Evolutionary conservation across 2,329 filamentous ascomycete species (phyloP).

Genomic region (Hymenoscyphus fructigenus): DNA sequence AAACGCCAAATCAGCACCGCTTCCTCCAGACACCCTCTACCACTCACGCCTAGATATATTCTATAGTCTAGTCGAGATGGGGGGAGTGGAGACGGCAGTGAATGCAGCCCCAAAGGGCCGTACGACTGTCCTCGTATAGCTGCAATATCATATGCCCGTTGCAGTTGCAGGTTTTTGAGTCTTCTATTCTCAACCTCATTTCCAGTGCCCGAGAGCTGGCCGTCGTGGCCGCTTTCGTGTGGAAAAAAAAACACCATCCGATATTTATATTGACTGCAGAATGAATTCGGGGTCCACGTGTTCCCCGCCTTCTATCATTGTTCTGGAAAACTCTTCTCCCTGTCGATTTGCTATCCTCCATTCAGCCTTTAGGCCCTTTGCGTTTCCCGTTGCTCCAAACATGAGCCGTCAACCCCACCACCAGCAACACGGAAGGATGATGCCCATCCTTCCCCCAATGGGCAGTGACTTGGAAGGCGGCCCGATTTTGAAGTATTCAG

Average conservation of each 20-base stretch:
- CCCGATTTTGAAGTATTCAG: conserved; percentile 10
- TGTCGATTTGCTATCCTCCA: neutral
- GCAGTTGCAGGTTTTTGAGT: neutral
- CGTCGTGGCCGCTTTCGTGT: no score
- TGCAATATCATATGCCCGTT: neutral
- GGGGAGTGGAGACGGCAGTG: neutral
- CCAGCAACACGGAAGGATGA: conserved; percentile 1
- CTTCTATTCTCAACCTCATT: neutral
- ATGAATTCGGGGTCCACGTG: conserved; percentile 12
- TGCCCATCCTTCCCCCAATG: conserved; percentile 1
- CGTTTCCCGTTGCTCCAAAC: no score
- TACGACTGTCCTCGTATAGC: neutral
- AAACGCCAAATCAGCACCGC: no score
- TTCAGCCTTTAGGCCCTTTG: neutral
- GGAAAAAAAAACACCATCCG: neutral
- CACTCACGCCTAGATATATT: neutral
- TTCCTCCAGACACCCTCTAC: no score
- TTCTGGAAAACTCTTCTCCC: conserved; percentile 12
- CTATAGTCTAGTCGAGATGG: neutral
- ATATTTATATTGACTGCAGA: conserved; percentile 5
- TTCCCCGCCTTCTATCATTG: conserved; percentile 6
- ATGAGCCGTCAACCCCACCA: no score
- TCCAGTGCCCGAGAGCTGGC: neutral
- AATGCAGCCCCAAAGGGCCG: neutral
- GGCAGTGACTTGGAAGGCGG: conserved; percentile 11